Conservation (phyloP, 23 red algal genomes). For the Pyropia haitanensis region DNA sequence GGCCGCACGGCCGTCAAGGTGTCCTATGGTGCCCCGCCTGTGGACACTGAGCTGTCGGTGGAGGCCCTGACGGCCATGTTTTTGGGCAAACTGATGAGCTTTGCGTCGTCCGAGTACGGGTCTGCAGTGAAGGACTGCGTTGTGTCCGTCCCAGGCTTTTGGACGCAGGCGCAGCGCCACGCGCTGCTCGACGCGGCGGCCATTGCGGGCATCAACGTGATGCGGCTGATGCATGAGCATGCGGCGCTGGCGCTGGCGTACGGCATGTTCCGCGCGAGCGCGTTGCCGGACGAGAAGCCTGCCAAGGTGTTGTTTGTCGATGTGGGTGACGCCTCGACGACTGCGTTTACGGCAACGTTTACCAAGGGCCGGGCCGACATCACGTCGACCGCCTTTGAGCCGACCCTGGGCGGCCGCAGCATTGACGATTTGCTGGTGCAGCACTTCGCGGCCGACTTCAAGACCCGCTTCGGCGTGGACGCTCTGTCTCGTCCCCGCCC, state of each 20-base stretch:
- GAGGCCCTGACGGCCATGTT: constrained; percentile 68
- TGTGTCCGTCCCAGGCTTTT: constrained; percentile 80
- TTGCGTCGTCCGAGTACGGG: constrained; percentile 58
- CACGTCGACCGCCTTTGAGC: constrained; percentile 65
- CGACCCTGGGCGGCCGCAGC: constrained; percentile 69
- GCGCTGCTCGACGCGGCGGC: constrained; percentile 72
- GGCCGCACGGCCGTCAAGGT: constrained; percentile 28
- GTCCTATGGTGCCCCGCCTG: constrained; percentile 23
- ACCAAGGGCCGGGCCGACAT: constrained; percentile 62
- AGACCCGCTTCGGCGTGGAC: constrained; percentile 52
- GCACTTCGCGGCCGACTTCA: constrained; percentile 75
- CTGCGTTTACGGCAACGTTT: constrained; percentile 65
- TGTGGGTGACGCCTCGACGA: constrained; percentile 77
- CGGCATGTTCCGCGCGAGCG: constrained; percentile 83
- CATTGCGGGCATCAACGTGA: constrained; percentile 62
- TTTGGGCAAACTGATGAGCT: constrained; percentile 45
- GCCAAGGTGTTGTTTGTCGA: constrained; percentile 92
- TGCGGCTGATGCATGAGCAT: constrained; percentile 92
- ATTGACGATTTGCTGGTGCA: constrained; percentile 77
- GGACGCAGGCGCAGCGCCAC: constrained; percentile 79
- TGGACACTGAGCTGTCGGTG: constrained; percentile 30
- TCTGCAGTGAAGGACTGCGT: constrained; percentile 67
- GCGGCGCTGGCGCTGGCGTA: constrained; percentile 85
- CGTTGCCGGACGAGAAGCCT: constrained; percentile 78
- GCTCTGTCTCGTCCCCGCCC: constrained; percentile 58